phyloP scores from a whole-genome alignment of 1,284 basidiomycete species.

The Trametes polyzona region DNA sequence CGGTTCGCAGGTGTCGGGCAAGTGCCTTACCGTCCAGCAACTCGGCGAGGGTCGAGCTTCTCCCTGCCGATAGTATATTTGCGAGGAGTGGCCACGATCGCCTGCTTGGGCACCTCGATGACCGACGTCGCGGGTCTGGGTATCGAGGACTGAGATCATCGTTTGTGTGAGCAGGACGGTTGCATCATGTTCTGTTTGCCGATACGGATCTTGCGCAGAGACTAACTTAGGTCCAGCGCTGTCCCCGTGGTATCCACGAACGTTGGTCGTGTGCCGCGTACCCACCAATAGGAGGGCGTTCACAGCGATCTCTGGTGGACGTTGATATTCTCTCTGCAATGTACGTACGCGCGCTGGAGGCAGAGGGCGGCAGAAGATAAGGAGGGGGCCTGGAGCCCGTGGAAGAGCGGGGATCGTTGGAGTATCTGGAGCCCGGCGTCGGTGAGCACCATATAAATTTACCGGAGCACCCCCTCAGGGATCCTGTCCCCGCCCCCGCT shows the following conservation, averaged over 20 bases:
- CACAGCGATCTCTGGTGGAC: neutral
- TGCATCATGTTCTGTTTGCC: too few species aligned
- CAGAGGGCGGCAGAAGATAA: slow-evolving; percentile 3
- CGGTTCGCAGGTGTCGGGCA: too few species aligned
- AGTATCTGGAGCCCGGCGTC: neutral
- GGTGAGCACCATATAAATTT: neutral
- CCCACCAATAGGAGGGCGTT: neutral
- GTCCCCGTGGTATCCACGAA: slow-evolving; percentile 2
- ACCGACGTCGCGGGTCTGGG: too few species aligned
- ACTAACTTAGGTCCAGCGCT: neutral
- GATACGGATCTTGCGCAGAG: neutral
- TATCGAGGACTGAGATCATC: too few species aligned
- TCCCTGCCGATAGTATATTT: too few species aligned
- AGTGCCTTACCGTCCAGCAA: too few species aligned
- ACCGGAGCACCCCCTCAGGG: neutral
- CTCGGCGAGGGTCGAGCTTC: too few species aligned
- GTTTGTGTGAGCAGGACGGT: too few species aligned
- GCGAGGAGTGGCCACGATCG: too few species aligned
- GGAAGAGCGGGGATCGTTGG: neutral
- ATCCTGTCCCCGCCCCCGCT: neutral
- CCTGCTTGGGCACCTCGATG: too few species aligned
- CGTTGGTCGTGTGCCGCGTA: slow-evolving; percentile 12
- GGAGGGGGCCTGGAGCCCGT: neutral
- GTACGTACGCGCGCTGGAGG: neutral
- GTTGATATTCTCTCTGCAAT: neutral